phyloP scores from a whole-genome alignment of 1,139 yeast genomes.

The Blastobotrys persicus region DNA sequence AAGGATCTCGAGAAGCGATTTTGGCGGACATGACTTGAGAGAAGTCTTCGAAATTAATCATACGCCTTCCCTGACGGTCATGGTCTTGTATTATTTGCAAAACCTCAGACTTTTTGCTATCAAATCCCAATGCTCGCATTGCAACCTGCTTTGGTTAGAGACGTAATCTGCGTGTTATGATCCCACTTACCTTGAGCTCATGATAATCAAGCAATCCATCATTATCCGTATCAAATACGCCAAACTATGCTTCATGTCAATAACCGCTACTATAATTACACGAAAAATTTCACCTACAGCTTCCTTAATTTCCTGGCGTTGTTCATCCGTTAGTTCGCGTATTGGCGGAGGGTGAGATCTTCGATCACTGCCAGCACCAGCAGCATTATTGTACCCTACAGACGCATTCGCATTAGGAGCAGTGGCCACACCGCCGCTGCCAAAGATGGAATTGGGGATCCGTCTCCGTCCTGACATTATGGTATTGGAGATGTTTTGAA shows the following conservation, averaged over 20 bases:
- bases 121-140: conserved; percentile 91
- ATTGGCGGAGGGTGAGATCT: conserved; percentile 7
- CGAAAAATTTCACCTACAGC: conserved; percentile 51
- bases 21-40: conserved; percentile 71
- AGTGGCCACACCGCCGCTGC: conserved; percentile 1
- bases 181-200: conserved; percentile 60
- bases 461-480: conserved; percentile 7
- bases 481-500: background rate
- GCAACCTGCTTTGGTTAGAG: no score
- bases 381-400: background rate
- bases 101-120: conserved; percentile 74
- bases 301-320: conserved; percentile 87
- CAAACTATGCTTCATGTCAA: conserved; percentile 43
- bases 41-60: conserved; percentile 80
- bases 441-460: conserved; percentile 12
- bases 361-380: background rate
- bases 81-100: conserved; percentile 76
- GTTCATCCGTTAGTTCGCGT: conserved; percentile 76
- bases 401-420: background rate
- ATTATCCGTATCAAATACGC: conserved; percentile 85
- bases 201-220: conserved; percentile 92
- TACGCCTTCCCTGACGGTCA: conserved; percentile 70
- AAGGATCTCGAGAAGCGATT: conserved; percentile 82
- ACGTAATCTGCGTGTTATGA: no score
- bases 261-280: no score